phyloP scores from a whole-genome alignment of 345 rosid genomes.

The Hibiscus syriacus region DNA sequence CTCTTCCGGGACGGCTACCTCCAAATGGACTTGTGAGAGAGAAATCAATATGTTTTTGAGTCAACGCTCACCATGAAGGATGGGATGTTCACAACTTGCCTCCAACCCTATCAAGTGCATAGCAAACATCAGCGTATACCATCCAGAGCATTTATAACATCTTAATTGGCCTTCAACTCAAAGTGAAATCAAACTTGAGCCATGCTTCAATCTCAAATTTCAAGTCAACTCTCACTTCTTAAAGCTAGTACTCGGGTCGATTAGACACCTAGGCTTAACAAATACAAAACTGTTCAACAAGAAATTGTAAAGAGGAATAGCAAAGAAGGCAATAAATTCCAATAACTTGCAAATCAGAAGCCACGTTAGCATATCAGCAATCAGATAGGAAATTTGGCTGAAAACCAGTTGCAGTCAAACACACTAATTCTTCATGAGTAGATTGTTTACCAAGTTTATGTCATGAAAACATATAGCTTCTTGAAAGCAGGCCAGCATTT shows the following conservation, averaged over 20 bases:
- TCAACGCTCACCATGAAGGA: constrained; percentile 34
- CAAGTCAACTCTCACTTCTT: not conserved
- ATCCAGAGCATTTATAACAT: not conserved
- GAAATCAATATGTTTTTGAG: no score
- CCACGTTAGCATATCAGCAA: not conserved
- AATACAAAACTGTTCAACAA: no score
- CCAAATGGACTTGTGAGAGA: no score
- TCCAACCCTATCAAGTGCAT: constrained; percentile 23
- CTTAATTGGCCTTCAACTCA: not conserved
- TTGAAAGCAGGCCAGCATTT: not conserved
- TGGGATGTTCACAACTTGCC: constrained; percentile 37
- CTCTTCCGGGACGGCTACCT: no score
- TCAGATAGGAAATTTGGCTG: not conserved
- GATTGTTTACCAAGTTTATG: not conserved
- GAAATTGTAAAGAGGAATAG: no score
- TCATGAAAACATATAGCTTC: not conserved
- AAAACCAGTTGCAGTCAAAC: no score
- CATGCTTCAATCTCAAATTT: not conserved
- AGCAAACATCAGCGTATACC: not conserved
- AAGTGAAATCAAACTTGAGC: no score
- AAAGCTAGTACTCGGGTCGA: no score
- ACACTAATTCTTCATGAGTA: not conserved
- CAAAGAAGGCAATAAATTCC: no score
- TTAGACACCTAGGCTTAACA: no score
- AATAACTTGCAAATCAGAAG: not conserved